Evolutionary conservation across 805 yeast species (phyloP), one percentile per base, ranked within the genome.

Genomic region (Hanseniaspora occidentalis): DNA sequence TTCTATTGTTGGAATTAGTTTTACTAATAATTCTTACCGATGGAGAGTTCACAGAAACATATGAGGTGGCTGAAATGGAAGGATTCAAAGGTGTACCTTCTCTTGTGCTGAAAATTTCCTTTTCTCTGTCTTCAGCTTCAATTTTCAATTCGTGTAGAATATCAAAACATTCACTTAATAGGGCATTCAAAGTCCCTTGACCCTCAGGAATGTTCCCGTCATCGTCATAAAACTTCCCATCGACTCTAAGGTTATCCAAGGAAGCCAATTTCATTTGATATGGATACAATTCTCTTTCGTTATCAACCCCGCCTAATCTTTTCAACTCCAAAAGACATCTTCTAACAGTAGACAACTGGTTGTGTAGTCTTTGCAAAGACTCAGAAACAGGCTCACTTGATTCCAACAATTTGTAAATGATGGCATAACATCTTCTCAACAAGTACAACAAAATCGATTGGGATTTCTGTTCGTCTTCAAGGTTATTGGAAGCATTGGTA

Each of bases 381-480:
- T 92, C 99, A 45, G 88, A 75, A 20, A 92, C 96, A 2, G 98
- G 97, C 66, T 92, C 97, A 42, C 92, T 78, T 39, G 92, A 76
- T 60, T 86, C 96, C 50, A 92, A 65, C 24, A 92, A 69, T 61
- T 85, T 83, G 65, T 88, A 92, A 39, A 92, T 80, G 41, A 84
- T 73, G 2, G 96, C 88, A 62, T 85, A 88, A 62, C 95, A 84
- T 53, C 96, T 73, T 61, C 98, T 74, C 48, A 89, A 67, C 46
- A 92, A 62, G 59, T 88, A 92, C 43, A 89, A 63, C 38, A 76
- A 67, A 37, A 79, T 74, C 6, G 70, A 60, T 52, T 75, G 83
- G 8, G 81, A 82, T 51, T 72, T 70, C 3, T 69, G 60, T 26
- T 61, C 62, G 7, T 51, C 47, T 4, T 35, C 41, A 18, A 43